Evolutionary conservation across 768 basidiomycete genomes (phyloP).

Genomic region (Phaeolepiota aurea): DNA sequence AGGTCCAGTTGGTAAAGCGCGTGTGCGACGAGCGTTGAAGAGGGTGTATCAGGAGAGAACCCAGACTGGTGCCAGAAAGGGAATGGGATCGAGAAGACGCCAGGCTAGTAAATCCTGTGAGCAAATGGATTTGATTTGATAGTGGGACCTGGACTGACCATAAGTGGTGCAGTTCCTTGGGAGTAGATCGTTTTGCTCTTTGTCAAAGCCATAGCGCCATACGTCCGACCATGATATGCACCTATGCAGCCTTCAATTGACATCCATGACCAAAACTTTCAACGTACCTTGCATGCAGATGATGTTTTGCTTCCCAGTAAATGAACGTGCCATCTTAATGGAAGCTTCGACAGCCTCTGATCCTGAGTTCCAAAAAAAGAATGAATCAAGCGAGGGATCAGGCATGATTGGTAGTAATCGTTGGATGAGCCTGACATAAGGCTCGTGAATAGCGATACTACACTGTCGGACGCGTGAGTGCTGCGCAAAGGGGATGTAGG

Average conservation of each 20-base stretch:
- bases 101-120: conserved; percentile 47
- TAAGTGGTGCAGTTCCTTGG: conserved; percentile 68
- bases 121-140: background rate
- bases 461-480: conserved; percentile 38
- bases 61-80: conserved; percentile 91
- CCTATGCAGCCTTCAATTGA: conserved; percentile 31
- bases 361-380: conserved; percentile 97
- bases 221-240: conserved; percentile 89
- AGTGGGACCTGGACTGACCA: conserved; percentile 46
- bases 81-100: conserved; percentile 73
- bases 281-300: conserved; percentile 78
- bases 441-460: conserved; percentile 81
- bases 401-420: conserved; percentile 86
- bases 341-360: conserved; percentile 89
- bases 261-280: no score
- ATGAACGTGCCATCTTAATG: conserved; percentile 74
- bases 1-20: conserved; percentile 80
- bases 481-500: background rate
- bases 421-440: conserved; percentile 83
- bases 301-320: conserved; percentile 81
- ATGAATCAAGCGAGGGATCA: conserved; percentile 81
- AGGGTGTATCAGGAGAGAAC: conserved; percentile 43
- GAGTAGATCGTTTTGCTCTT: conserved; percentile 90
- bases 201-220: conserved; percentile 90
- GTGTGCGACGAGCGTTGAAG: conserved; percentile 47